Percentiles rank a stretch among this genome's conserved stretches.
phyloP scores from a whole-genome alignment of 2,329 filamentous ascomycete species.

The Xylaria sp. region DNA sequence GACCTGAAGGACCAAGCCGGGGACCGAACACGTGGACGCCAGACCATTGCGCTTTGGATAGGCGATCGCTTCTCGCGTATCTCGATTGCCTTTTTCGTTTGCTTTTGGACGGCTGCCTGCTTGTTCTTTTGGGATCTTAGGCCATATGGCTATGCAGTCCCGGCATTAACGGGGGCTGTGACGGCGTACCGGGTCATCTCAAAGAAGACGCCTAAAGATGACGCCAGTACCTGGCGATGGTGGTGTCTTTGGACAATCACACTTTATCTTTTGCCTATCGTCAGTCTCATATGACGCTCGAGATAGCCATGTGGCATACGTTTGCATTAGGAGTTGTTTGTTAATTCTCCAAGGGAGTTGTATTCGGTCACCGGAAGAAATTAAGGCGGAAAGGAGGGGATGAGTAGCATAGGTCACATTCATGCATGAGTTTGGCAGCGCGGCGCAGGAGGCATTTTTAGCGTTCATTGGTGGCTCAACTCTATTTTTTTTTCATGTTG shows the following conservation, averaged over 20 bases:
- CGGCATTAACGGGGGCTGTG: conserved; percentile 27
- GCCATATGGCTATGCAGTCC: conserved; percentile 28
- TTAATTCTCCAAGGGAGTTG: neutral
- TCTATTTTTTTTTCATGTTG: neutral
- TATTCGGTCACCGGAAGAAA: conserved; percentile 7
- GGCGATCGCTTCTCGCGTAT: conserved; percentile 40
- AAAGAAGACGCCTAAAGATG: conserved; percentile 33
- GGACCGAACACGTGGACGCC: conserved; percentile 40
- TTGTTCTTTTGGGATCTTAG: conserved; percentile 36
- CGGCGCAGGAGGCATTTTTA: conserved; percentile 30
- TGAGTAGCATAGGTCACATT: conserved; percentile 28
- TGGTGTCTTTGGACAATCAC: conserved; percentile 39
- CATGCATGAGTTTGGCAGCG: conserved; percentile 30
- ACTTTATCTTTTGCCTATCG: conserved; percentile 37
- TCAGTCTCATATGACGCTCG: conserved; percentile 31
- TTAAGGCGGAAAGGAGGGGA: neutral
- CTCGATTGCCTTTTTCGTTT: conserved; percentile 38
- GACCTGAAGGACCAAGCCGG: conserved; percentile 45
- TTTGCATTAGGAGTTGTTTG: conserved; percentile 7
- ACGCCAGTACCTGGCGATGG: conserved; percentile 37
- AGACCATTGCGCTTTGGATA: conserved; percentile 41
- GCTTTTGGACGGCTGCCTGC: conserved; percentile 37
- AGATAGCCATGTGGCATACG: neutral
- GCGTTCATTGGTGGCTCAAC: conserved; percentile 15
- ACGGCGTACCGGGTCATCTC: conserved; percentile 33